phyloP scores from a whole-genome alignment of 2,329 filamentous ascomycete genomes.

The Dothiorella sarmentorum region DNA sequence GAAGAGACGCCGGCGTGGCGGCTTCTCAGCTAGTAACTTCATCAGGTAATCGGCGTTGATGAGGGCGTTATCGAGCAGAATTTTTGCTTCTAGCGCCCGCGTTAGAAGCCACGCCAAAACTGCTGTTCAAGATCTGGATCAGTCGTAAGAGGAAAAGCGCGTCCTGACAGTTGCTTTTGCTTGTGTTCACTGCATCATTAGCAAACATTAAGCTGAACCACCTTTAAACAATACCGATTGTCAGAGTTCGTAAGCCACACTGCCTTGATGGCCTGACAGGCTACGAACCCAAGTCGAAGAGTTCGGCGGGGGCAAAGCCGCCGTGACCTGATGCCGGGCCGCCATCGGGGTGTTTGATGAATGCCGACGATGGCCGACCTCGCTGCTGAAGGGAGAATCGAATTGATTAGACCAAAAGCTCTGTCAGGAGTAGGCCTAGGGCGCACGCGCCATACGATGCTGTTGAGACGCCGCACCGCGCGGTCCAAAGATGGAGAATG shows the following conservation, averaged over 20 bases:
- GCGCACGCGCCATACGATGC: not conserved
- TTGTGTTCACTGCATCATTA: too few relatives aligned
- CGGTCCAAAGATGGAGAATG: not conserved
- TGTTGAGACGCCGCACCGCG: constrained; percentile 2
- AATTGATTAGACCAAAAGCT: too few relatives aligned
- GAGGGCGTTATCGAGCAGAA: not conserved
- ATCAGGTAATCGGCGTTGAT: not conserved
- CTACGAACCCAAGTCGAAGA: not conserved
- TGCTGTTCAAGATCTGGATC: too few relatives aligned
- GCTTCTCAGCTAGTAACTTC: not conserved
- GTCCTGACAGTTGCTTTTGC: not conserved
- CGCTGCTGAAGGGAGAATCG: too few relatives aligned
- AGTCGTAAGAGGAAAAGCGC: not conserved
- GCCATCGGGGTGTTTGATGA: not conserved
- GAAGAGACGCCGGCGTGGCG: not conserved
- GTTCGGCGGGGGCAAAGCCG: constrained; percentile 1
- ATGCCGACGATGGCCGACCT: too few relatives aligned
- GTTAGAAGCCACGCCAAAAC: not conserved
- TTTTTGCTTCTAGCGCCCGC: not conserved
- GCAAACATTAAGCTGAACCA: too few relatives aligned
- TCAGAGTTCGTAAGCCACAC: too few relatives aligned
- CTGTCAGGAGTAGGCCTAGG: too few relatives aligned
- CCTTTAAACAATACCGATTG: too few relatives aligned
- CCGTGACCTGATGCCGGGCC: constrained; percentile 3
- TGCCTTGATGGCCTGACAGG: too few relatives aligned